Base-by-base conservation (phyloP, 169 alveolate species). In the Perkinsus olseni region DNA sequence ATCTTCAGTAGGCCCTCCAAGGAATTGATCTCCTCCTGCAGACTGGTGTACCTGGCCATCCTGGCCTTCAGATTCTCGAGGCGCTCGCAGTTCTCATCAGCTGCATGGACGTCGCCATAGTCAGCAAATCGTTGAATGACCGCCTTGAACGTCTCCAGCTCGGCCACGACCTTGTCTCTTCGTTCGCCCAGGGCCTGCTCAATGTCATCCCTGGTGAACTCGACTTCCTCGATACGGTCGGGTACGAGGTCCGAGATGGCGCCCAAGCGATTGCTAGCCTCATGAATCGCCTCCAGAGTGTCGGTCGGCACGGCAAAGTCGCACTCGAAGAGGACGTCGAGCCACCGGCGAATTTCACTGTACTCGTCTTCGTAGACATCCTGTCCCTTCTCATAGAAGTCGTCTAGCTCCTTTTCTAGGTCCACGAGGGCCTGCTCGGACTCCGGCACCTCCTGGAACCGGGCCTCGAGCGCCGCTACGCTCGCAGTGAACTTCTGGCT, bases 381-480 rank as follows among this genome's bases (percentile, higher is more conserved):
- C n/a, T 92, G 74, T 17, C 39, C 92, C 17, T 38, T 82, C 50
- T 91, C 62, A 31, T n/a, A 21, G 92, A 39, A 31, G n/a, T 92
- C 91, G 45, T 74, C 94, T 4, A 36, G 45, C 40, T 62, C 74
- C 40, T 36, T 45, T 20, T 74, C 74, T 21, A 38, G 28, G 24
- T 38, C 62, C 13, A 34, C 92, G 37, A 92, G 37, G 36, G 28
- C 45, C 50, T 74, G 82, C 74, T 92, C 92, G 92, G 93, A 92
- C 94, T 92, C 91, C 62, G 74, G 74, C 39, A 94, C 93, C 39
- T 93, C 91, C 82, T 38, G 74, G 90, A 92, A 17, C 17, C 93
- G 20, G 82, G 37, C 38, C 38, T 95, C 96, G 51, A 97, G 95
- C 74, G 0, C 37, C 92, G 21, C 92, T 11, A 91, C 39, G 38